Evolutionary conservation across 768 basidiomycete genomes (phyloP).

Genomic region (Amanita subjunquillea): DNA sequence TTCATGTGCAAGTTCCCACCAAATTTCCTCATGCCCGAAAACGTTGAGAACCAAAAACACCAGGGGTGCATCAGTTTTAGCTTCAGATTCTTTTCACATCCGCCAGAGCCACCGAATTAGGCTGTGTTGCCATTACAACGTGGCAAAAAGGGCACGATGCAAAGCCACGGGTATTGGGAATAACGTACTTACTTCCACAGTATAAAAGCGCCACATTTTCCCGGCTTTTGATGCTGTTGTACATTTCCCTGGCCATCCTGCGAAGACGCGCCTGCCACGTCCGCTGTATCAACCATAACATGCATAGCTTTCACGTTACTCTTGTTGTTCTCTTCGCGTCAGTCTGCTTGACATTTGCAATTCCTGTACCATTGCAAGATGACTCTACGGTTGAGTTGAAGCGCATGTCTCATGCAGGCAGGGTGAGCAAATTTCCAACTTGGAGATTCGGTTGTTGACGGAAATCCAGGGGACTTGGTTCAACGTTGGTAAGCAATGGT

Average conservation of each 20-base stretch:
- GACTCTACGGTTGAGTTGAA: background rate
- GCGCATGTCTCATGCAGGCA: background rate
- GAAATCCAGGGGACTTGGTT: constrained; percentile 3
- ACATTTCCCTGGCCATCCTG: background rate
- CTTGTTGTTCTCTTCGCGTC: constrained; percentile 2
- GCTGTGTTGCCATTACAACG: background rate
- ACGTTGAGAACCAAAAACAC: background rate
- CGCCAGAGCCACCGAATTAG: background rate
- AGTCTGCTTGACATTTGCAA: background rate
- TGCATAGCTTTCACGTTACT: background rate
- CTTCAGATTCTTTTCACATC: background rate
- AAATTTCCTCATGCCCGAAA: background rate
- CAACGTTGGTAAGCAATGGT: background rate
- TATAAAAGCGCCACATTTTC: background rate
- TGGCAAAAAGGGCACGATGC: constrained; percentile 3
- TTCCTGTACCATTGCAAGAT: background rate
- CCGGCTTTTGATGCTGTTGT: background rate
- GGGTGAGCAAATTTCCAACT: background rate
- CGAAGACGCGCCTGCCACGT: background rate
- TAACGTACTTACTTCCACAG: background rate
- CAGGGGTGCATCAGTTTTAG: background rate
- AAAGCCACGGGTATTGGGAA: constrained; percentile 1
- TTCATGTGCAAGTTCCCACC: background rate
- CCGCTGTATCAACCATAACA: background rate
- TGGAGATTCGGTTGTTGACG: background rate